phyloP scores from a whole-genome alignment of 768 basidiomycete genomes.

The Epithele typhae region DNA sequence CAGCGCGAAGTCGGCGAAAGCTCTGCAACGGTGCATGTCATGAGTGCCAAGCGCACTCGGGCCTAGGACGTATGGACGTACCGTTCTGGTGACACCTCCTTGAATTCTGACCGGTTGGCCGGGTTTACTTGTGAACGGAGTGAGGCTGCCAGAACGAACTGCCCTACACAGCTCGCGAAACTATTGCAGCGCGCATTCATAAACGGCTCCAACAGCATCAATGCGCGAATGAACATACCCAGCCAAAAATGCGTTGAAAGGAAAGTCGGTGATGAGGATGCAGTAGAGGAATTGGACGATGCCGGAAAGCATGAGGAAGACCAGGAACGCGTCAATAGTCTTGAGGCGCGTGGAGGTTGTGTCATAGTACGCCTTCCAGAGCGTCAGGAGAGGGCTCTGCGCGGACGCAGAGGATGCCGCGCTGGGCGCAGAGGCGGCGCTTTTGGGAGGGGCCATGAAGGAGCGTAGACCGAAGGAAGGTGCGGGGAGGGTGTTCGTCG shows the following conservation, averaged over 20 bases:
- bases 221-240: conserved; percentile 60
- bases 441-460: conserved; percentile 35
- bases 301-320: conserved; percentile 90
- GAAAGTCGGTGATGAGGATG: conserved; percentile 85
- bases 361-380: conserved; percentile 75
- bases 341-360: conserved; percentile 83
- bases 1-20: conserved; percentile 93
- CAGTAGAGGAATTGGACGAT: conserved; percentile 90
- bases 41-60: background rate
- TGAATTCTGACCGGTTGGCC: conserved; percentile 76
- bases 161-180: conserved; percentile 90
- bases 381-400: conserved; percentile 41
- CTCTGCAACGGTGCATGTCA: conserved; percentile 46
- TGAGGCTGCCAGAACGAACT: conserved; percentile 93
- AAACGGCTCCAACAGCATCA: background rate
- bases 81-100: conserved; percentile 91
- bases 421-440: conserved; percentile 21
- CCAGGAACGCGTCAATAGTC: conserved; percentile 88
- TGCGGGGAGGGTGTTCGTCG: conserved; percentile 9
- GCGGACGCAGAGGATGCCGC: conserved; percentile 11
- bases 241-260: conserved; percentile 95
- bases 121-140: conserved; percentile 91
- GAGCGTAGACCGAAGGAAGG: conserved; percentile 2
- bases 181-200: too few species aligned
- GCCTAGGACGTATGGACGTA: conserved; percentile 34